These are phyloP conservation scores for Amanita polypyramis DNA, from an alignment of 768 basidiomycete genomes.

Conservation along the genomic window DNA sequence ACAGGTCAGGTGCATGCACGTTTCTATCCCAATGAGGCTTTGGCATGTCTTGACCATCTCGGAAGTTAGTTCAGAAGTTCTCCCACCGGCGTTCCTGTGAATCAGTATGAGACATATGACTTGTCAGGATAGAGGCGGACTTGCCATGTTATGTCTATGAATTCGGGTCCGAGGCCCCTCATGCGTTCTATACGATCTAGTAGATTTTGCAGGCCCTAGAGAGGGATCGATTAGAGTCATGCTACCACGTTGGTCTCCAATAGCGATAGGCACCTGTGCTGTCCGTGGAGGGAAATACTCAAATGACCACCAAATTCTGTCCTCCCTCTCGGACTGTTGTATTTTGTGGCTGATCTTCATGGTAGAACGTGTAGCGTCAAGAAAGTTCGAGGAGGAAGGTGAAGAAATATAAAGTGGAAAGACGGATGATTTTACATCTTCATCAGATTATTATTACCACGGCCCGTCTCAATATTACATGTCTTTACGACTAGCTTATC, in stretches of 20 bases:
- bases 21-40: slow-evolving; percentile 86
- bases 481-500: too few relatives aligned
- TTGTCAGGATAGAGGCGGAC: slow-evolving; percentile 10
- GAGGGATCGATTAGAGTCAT: neutral
- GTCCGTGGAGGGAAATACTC: slow-evolving; percentile 97
- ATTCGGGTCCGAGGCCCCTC: slow-evolving; percentile 90
- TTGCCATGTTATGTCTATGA: slow-evolving; percentile 95
- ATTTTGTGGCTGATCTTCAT: slow-evolving; percentile 98
- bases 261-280: slow-evolving; percentile 56
- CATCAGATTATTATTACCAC: neutral
- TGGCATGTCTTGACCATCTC: slow-evolving; percentile 95
- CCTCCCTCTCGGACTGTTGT: slow-evolving; percentile 71
- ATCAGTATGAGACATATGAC: neutral
- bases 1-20: slow-evolving; percentile 98
- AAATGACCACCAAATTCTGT: slow-evolving; percentile 95
- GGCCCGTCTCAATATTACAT: neutral
- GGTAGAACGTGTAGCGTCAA: slow-evolving; percentile 17
- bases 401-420: slow-evolving; percentile 12
- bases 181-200: slow-evolving; percentile 98
- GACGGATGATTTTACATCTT: neutral
- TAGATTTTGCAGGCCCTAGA: slow-evolving; percentile 86
- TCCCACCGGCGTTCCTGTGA: slow-evolving; percentile 88
- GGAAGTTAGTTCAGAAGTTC: slow-evolving; percentile 88
- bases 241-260: neutral
- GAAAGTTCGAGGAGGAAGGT: slow-evolving; percentile 12